Evolutionary conservation across 495 filamentous ascomycete species (phyloP).

Genomic region (Aspergillus kassunensis): DNA sequence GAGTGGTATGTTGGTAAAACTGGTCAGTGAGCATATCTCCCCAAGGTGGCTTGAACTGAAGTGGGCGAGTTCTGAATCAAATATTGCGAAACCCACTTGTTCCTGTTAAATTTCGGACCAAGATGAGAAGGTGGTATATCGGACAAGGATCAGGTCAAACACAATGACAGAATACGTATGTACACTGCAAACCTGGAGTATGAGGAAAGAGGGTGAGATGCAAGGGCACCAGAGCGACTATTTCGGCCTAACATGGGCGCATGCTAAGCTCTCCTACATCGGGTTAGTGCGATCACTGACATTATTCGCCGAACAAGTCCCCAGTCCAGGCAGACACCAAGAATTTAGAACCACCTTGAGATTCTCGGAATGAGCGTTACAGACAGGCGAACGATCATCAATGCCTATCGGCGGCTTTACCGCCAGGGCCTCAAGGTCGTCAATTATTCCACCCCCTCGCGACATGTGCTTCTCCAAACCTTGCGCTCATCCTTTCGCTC

Average conservation of each 20-base stretch:
- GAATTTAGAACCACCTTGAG: neutral
- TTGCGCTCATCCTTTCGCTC: slow-evolving; percentile 71
- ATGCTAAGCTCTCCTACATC: slow-evolving; percentile 4
- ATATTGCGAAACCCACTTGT: neutral
- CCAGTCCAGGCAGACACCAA: neutral
- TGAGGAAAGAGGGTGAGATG: slow-evolving; percentile 1
- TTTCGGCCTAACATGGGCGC: slow-evolving; percentile 25
- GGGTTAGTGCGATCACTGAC: slow-evolving; percentile 13
- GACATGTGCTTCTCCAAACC: slow-evolving; percentile 59
- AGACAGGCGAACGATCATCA: slow-evolving; percentile 46
- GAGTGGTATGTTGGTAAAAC: neutral
- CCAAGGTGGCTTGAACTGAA: neutral
- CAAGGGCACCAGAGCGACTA: slow-evolving; percentile 14
- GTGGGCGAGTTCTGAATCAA: too few relatives aligned
- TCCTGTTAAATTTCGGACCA: neutral
- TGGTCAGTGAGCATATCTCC: slow-evolving; percentile 20
- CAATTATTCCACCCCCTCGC: slow-evolving; percentile 73
- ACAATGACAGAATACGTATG: neutral
- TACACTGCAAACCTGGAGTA: neutral
- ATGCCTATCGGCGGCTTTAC: slow-evolving; percentile 78
- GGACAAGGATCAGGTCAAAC: neutral
- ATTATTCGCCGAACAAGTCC: neutral
- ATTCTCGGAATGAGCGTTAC: neutral
- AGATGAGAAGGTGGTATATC: neutral
- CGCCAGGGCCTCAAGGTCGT: slow-evolving; percentile 71